phyloP scores from a whole-genome alignment of 2,329 filamentous ascomycete genomes.

The Periglandula ipomoeae region DNA sequence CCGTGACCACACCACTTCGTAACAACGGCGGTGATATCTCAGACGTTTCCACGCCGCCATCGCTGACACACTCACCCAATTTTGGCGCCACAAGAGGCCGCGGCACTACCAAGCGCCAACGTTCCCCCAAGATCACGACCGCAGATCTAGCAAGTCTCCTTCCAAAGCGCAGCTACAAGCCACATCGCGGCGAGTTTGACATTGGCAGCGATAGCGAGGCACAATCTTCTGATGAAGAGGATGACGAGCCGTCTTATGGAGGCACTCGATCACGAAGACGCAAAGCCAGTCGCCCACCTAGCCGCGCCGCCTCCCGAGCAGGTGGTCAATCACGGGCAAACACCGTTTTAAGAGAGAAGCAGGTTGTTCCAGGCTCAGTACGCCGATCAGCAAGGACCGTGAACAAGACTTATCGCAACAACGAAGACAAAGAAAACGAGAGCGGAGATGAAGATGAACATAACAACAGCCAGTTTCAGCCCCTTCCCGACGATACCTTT shows the following conservation, averaged over 20 bases:
- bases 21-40: constrained; percentile 33
- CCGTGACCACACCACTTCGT: constrained; percentile 26
- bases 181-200: constrained; percentile 28
- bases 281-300: constrained; percentile 22
- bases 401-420: constrained; percentile 41
- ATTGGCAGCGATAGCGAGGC: constrained; percentile 37
- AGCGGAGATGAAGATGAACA: constrained; percentile 26
- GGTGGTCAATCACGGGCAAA: background rate
- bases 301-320: constrained; percentile 13
- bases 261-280: constrained; percentile 26
- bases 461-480: constrained; percentile 31
- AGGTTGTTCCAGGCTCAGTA: constrained; percentile 12
- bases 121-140: constrained; percentile 38
- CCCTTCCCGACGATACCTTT: constrained; percentile 37
- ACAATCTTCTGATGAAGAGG: constrained; percentile 35
- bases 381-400: constrained; percentile 16
- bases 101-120: constrained; percentile 22
- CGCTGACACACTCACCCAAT: constrained; percentile 58
- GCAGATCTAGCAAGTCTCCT: constrained; percentile 45
- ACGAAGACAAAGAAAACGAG: constrained; percentile 52
- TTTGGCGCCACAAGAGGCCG: constrained; percentile 26
- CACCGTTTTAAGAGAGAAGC: constrained; percentile 17
- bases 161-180: constrained; percentile 40
- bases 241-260: constrained; percentile 46
- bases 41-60: constrained; percentile 54